These are phyloP conservation scores for Aspergillus avenaceus DNA, from an alignment of 495 filamentous ascomycete genomes.

Conservation along the genomic window DNA sequence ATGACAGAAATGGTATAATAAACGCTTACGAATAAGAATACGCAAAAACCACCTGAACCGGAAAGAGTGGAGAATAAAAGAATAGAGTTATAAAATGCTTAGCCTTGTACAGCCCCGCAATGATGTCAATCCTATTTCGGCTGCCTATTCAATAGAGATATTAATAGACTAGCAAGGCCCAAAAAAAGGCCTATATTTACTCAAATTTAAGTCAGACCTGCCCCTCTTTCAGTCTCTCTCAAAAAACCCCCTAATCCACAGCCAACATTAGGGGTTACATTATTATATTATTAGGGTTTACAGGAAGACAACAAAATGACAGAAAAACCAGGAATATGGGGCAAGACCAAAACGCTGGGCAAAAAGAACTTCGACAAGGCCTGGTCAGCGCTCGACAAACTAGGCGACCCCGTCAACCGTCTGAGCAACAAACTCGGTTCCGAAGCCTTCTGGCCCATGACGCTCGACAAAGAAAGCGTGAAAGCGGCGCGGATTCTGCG, in stretches of 20 bases:
- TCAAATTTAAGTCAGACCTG: too few species aligned
- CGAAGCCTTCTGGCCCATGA: slow-evolving; percentile 68
- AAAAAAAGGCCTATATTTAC: too few species aligned
- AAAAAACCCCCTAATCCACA: too few species aligned
- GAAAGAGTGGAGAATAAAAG: background rate
- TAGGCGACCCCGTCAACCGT: slow-evolving; percentile 56
- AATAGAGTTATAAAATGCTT: background rate
- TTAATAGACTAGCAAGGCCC: too few species aligned
- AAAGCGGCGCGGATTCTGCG: slow-evolving; percentile 66
- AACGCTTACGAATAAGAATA: background rate
- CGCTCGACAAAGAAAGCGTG: slow-evolving; percentile 64
- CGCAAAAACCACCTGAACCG: background rate
- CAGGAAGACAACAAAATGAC: too few species aligned
- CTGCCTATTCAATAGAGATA: background rate
- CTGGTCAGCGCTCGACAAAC: slow-evolving; percentile 28
- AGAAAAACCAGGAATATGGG: too few species aligned
- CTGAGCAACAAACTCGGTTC: slow-evolving; percentile 60
- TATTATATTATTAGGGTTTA: too few species aligned
- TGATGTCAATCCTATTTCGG: background rate
- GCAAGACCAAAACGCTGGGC: background rate
- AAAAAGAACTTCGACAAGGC: slow-evolving; percentile 36
- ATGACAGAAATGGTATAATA: too few species aligned
- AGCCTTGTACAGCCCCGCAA: background rate
- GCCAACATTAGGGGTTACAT: too few species aligned
- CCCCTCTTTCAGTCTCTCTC: too few species aligned